A percentile compares a stretch with the other conserved stretches of the same genome.
phyloP scores from a whole-genome alignment of 1,139 yeast genomes.

The Scheffersomyces segobiensis region DNA sequence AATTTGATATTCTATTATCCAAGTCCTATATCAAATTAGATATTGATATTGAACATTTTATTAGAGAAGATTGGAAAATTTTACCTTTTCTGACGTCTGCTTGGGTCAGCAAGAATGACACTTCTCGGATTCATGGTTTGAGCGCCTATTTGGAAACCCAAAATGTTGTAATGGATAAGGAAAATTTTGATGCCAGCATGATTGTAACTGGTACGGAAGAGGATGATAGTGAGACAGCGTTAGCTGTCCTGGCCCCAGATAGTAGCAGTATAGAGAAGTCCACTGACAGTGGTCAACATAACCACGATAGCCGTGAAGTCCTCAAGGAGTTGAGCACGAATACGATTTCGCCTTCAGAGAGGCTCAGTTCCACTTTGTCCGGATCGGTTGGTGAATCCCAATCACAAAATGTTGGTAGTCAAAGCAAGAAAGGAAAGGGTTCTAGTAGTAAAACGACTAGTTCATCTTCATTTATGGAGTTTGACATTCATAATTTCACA shows the following conservation, averaged over 20 bases:
- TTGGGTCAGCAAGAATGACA: slow-evolving; percentile 9
- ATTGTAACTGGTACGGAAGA: background rate
- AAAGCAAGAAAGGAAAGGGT: slow-evolving; percentile 6
- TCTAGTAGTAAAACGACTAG: slow-evolving; percentile 4
- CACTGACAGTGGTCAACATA: background rate
- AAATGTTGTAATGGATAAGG: background rate
- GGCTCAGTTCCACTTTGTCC: background rate
- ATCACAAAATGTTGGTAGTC: slow-evolving; percentile 2
- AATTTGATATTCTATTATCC: slow-evolving; percentile 21
- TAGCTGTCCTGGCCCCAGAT: background rate
- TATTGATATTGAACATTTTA: slow-evolving; percentile 17
- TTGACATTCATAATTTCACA: slow-evolving; percentile 31
- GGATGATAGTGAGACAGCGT: background rate
- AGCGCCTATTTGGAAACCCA: slow-evolving; percentile 2
- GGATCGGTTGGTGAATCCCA: background rate
- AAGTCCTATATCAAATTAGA: slow-evolving; percentile 10
- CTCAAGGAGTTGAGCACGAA: background rate
- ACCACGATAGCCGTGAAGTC: background rate
- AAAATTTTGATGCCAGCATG: background rate
- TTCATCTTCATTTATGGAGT: slow-evolving; percentile 6
- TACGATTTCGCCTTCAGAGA: background rate
- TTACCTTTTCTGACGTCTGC: slow-evolving; percentile 12
- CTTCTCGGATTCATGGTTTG: background rate
- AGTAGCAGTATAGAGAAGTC: background rate
- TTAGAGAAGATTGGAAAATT: slow-evolving; percentile 14